Base-by-base conservation (phyloP, 495 filamentous ascomycete genomes). In the Jackrogersella minutella region DNA sequence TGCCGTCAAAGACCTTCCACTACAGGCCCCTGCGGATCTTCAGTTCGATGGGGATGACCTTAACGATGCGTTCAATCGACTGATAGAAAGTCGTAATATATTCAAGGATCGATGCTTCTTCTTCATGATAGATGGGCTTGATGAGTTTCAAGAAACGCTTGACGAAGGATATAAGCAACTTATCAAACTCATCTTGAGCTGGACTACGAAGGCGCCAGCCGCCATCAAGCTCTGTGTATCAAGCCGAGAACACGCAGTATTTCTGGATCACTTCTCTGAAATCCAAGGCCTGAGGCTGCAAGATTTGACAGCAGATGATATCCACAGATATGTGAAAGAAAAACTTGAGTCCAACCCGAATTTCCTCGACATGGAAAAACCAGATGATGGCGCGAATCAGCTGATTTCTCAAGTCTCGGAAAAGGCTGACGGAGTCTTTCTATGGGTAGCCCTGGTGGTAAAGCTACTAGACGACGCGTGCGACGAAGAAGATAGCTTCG, bases 381-480 rank as follows among this genome's bases (percentile, higher is more conserved):
- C 28, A 19, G 17, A 33, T 13, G 31, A 24, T 4, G 49, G 49
- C 8, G 11, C 6, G 3, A 19, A 21, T n/a, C 5, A 11, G 2
- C 24, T 52, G 5, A 37, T 52, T 11, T 36, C 49, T 6, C 5
- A 36, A 11, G 9, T 52, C 1, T 5, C n/a, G 30, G 30, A 36
- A 22, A 36, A 22, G 4, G 14, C 49, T 21, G 3, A 33, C 4
- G 49, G 49, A 3, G 49, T 52, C 2, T 52, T 52, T n/a, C 30
- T 52, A 37, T 52, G 49, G 49, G 49, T 36, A 10, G n/a, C 49
- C 3, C 28, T 36, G 17, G 49, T 52, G 17, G 49, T 52, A 11
- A 52, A 52, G n/a, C 5, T 52, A 22, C 5, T 52, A 13, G 49
- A 52, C 24, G 49, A 52, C 9, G 49, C 49, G 3, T 52, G 49